Base-by-base conservation (phyloP, 192 early-diverging fungal genomes). In the Kickxella alabastrina region DNA sequence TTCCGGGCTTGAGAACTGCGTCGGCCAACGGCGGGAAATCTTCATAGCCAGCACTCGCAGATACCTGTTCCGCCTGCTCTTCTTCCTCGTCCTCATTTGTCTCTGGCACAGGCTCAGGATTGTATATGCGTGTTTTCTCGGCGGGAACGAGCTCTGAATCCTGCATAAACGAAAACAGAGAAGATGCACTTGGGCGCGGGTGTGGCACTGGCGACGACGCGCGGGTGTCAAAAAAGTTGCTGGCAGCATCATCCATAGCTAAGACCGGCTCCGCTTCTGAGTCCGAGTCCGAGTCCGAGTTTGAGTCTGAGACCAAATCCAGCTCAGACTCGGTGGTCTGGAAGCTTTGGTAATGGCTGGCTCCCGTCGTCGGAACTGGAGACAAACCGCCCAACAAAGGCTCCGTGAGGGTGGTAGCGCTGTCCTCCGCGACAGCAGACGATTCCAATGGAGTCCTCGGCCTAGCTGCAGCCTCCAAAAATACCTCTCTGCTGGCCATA, bases 131-230 rank as follows among this genome's bases (percentile, higher is more conserved):
- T 38, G n/a, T 18, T 17, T 14, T 17, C n/a, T 38, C 36, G 15
- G 36, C 36, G 7, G 36, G n/a, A 18, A 4, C 41, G 22, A 23
- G 18, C 21, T 43, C 41, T 2, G 41, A 3, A 24, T 18, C 17
- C 21, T 48, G 46, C 46, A 48, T 35, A 48, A 48, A 48, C 3
- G 36, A 53, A 42, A 74, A 74, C 47, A 74, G 37, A 17, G 63
- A 74, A 14, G 55, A 49, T 1, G 70, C 70, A 0, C 55, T 62
- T 1, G 70, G 70, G 1, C 70, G 63, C 0, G 70, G 57, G 1
- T 27, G 45, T 0, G 62, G 25, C 1, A 60, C 70, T 8, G 59
- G 54, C 32, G 59, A 60, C 0, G 54, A 45, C 0, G 63, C 46
- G 27, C 61, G 61, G 15, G 48, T 38, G 27, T 53, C 49, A 31